Evolutionary conservation across 768 basidiomycete species (phyloP).

Genomic region (Amanita brunnescens): DNA sequence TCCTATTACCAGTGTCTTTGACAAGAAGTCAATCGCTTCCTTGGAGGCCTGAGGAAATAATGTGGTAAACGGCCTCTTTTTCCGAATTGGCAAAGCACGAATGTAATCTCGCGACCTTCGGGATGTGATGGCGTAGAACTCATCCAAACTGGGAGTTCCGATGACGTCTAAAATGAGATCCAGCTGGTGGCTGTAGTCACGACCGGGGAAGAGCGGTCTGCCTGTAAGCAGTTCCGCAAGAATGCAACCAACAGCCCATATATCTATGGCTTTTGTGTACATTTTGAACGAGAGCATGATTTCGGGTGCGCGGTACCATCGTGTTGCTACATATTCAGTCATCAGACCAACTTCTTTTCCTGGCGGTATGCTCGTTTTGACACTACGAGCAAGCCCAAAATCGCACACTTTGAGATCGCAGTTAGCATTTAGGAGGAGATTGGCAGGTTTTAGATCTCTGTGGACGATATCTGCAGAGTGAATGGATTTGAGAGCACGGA

Average conservation of each 20-base stretch:
- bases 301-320: conserved; percentile 97
- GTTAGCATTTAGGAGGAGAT: conserved; percentile 91
- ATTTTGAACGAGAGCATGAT: conserved; percentile 98
- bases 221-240: conserved; percentile 89
- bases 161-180: conserved; percentile 91
- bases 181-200: conserved; percentile 91
- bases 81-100: conserved; percentile 80
- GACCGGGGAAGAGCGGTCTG: conserved; percentile 91
- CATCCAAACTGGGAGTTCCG: conserved; percentile 84
- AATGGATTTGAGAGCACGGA: conserved; percentile 89
- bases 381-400: conserved; percentile 69
- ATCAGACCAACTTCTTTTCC: conserved; percentile 41
- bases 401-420: conserved; percentile 95
- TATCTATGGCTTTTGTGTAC: conserved; percentile 82
- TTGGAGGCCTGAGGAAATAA: conserved; percentile 74
- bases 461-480: conserved; percentile 94
- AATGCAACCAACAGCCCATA: conserved; percentile 84
- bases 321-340: conserved; percentile 94
- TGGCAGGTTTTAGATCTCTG: conserved; percentile 94
- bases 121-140: conserved; percentile 89
- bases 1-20: neutral
- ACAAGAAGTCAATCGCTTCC: conserved; percentile 31
- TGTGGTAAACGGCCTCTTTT: conserved; percentile 58
- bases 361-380: conserved; percentile 2
- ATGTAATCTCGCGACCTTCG: conserved; percentile 76